Base-by-base conservation (phyloP, 352 stramenopile species). In the Phytophthora pluvialis region DNA sequence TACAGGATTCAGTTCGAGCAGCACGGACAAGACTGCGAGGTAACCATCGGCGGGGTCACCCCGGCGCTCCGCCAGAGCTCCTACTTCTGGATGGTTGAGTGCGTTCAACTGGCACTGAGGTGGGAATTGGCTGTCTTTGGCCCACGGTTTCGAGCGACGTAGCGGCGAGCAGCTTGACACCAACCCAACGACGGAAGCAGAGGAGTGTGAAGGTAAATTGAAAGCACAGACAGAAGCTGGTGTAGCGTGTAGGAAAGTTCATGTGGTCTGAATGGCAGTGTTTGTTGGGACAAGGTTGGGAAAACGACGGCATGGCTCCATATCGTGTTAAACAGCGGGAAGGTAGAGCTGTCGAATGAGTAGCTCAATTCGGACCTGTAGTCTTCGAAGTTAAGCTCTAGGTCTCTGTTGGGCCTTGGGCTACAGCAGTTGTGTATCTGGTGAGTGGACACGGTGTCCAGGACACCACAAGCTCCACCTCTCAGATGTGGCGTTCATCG, bases 41-140 rank as follows among this genome's bases (percentile, higher is more conserved):
- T 73, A 15, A 66, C 60, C 28, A 82, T 82, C 58, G 63, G 57
- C 18, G 77, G 77, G 28, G 38, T 75, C 32, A 60, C 60, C 1
- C 77, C 73, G 0, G 77, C 73, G 2, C 71, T 82, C 3, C 73
- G 73, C 16, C 47, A 75, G 53, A 85, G 69, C 51, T 66, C 61
- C 18, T 55, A 64, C 44, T 82, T 77, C 51, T 86, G 77, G 77
- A 66, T 75, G 33, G 60, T 79, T 11, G 77, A 81, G 47, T 73
- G 79, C 31, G 47, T 82, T 28, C 67, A 75, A 44, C 11, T 80
- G 16, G 72, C 70, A 38, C 60, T 82, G 35, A 67, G 73, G 9
- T 85, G 77, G 77, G 77, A 85, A 38, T 66, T 55, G 35, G 52
- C 60, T 8, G 51, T 85, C 13, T 62, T 73, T 47, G 77, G 71